These are phyloP conservation scores for Lophiostoma macrostomum DNA, from an alignment of 495 filamentous ascomycete species.

Conservation along the genomic window DNA sequence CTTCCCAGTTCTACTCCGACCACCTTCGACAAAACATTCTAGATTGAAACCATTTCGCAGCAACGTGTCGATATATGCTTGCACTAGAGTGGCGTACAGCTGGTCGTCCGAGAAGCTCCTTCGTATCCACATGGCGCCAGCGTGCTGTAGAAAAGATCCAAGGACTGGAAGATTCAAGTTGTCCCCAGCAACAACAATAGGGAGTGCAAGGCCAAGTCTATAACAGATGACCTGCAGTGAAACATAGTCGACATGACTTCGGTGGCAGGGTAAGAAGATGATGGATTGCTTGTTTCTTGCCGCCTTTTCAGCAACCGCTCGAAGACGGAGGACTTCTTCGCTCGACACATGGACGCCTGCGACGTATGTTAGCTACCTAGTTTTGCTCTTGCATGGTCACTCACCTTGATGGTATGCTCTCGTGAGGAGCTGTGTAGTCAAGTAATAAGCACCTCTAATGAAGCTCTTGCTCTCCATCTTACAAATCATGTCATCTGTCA, in stretches of 20 bases:
- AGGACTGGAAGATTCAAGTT: conserved; percentile 93
- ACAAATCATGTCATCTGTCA: conserved; percentile 95
- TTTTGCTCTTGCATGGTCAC: neutral
- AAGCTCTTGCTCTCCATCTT: conserved; percentile 96
- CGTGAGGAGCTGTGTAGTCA: conserved; percentile 81
- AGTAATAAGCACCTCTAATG: conserved; percentile 87
- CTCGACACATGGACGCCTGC: conserved; percentile 85
- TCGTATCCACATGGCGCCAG: conserved; percentile 89
- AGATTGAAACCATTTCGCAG: conserved; percentile 89
- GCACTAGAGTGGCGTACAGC: conserved; percentile 85
- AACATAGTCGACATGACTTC: conserved; percentile 94
- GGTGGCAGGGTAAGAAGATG: conserved; percentile 91
- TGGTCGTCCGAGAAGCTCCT: conserved; percentile 89
- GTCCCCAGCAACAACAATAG: conserved; percentile 92
- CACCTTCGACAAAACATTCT: conserved; percentile 95
- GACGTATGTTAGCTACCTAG: neutral
- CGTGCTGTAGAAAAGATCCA: conserved; percentile 88
- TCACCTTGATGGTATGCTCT: conserved; percentile 89
- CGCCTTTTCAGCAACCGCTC: conserved; percentile 77
- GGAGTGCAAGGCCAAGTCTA: conserved; percentile 79
- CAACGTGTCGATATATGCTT: conserved; percentile 91
- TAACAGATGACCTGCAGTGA: conserved; percentile 93
- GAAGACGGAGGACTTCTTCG: conserved; percentile 80
- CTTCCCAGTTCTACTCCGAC: conserved; percentile 88
- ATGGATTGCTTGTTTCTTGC: conserved; percentile 87